These are phyloP conservation scores for Cladosporium sp. DNA, from an alignment of 2,329 filamentous ascomycete species.

Conservation along the genomic window DNA sequence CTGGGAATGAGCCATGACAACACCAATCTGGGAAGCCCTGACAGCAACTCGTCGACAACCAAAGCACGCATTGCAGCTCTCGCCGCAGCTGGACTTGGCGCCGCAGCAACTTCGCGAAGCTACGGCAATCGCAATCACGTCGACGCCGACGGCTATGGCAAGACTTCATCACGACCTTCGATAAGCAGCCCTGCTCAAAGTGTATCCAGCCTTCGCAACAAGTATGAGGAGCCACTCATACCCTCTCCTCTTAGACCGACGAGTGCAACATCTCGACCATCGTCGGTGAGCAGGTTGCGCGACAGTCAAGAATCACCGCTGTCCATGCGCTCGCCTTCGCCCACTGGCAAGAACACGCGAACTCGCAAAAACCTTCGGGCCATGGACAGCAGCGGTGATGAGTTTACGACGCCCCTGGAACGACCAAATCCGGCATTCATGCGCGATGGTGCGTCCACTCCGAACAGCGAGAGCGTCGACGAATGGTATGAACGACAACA, in stretches of 20 bases:
- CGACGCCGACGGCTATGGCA: conserved; percentile 37
- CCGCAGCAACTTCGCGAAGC: conserved; percentile 49
- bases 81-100: conserved; percentile 43
- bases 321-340: conserved; percentile 63
- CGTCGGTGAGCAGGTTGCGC: conserved; percentile 57
- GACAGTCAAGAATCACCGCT: conserved; percentile 53
- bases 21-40: conserved; percentile 47
- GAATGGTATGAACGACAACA: conserved; percentile 56
- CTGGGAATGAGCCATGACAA: conserved; percentile 68
- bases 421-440: conserved; percentile 50
- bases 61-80: conserved; percentile 39
- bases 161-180: conserved; percentile 49
- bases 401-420: conserved; percentile 32
- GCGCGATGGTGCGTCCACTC: conserved; percentile 39
- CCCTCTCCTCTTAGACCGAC: conserved; percentile 35
- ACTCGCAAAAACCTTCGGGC: conserved; percentile 51
- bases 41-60: conserved; percentile 37
- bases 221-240: conserved; percentile 58
- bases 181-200: conserved; percentile 84
- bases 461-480: conserved; percentile 42
- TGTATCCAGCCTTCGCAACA: conserved; percentile 65
- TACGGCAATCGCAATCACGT: conserved; percentile 61
- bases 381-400: conserved; percentile 53
- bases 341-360: conserved; percentile 58
- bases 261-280: conserved; percentile 51